Percentiles rank a stretch among this genome's conserved stretches.
These are phyloP conservation scores for Moesziomyces globuligerus DNA, from an alignment of 1,284 basidiomycete species.

Conservation along the genomic window DNA sequence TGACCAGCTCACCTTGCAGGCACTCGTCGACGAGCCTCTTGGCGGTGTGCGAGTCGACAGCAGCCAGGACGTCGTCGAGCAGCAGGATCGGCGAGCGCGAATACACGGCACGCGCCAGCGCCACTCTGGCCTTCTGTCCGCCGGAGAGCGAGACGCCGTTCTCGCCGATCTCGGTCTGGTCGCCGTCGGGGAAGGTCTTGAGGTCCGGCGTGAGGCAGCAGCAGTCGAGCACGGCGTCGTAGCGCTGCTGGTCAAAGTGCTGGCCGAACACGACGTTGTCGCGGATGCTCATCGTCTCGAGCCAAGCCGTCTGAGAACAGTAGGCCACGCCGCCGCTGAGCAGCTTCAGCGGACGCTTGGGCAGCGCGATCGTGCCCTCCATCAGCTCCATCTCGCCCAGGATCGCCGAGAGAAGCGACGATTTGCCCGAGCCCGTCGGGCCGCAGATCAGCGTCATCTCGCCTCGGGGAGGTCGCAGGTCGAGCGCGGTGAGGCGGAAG, in stretches of 20 bases:
- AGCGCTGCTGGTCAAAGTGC: slow-evolving; percentile 48
- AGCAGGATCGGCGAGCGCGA: slow-evolving; percentile 52
- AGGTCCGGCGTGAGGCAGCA: slow-evolving; percentile 57
- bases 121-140: slow-evolving; percentile 58
- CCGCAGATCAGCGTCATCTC: slow-evolving; percentile 56
- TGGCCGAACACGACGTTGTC: slow-evolving; percentile 60
- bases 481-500: slow-evolving; percentile 48
- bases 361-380: slow-evolving; percentile 28
- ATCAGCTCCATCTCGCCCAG: slow-evolving; percentile 56
- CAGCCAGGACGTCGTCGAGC: slow-evolving; percentile 63
- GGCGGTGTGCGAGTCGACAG: slow-evolving; percentile 74
- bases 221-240: slow-evolving; percentile 46
- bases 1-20: slow-evolving; percentile 55
- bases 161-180: slow-evolving; percentile 57
- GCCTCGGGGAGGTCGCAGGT: slow-evolving; percentile 35
- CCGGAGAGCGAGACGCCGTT: slow-evolving; percentile 56
- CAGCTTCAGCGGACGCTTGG: slow-evolving; percentile 23
- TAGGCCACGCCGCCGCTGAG: slow-evolving; percentile 46
- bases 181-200: slow-evolving; percentile 53
- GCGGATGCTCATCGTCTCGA: slow-evolving; percentile 49
- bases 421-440: slow-evolving; percentile 60
- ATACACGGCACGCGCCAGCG: slow-evolving; percentile 60
- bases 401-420: slow-evolving; percentile 52
- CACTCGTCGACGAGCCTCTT: slow-evolving; percentile 68
- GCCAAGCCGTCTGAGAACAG: slow-evolving; percentile 56